Percentiles rank a stretch among this genome's conserved stretches.
Evolutionary conservation across 164 flowering plant species (phyloP).

Genomic region (Umbilicus rupestris): DNA sequence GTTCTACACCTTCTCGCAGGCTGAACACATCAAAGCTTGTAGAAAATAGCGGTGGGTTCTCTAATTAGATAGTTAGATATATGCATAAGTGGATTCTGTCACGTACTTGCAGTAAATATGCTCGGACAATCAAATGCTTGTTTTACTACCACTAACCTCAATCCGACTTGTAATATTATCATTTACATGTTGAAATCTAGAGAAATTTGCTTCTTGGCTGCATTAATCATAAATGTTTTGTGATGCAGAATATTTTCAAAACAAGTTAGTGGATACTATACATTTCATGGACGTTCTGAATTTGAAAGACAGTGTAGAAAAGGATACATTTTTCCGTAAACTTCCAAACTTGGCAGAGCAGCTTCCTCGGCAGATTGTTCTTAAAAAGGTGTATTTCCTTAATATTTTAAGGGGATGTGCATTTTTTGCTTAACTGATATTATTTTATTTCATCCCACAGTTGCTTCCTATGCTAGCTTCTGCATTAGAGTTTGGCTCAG

Average conservation of each 20-base stretch:
- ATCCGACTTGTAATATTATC: background rate
- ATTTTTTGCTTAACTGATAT: background rate
- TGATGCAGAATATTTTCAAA: slow-evolving; percentile 92
- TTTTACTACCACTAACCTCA: background rate
- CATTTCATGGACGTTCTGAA: slow-evolving; percentile 93
- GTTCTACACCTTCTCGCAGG: slow-evolving; percentile 90
- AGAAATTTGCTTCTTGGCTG: slow-evolving; percentile 6
- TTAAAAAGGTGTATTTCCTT: slow-evolving; percentile 61
- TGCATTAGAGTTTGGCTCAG: slow-evolving; percentile 96
- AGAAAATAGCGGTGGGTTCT: slow-evolving; percentile 79
- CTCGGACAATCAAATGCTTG: background rate
- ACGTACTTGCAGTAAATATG: background rate
- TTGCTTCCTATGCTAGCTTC: slow-evolving; percentile 90
- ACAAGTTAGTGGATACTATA: slow-evolving; percentile 96
- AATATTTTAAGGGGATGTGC: background rate
- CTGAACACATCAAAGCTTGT: slow-evolving; percentile 85
- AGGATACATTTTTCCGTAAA: slow-evolving; percentile 94
- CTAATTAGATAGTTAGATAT: background rate
- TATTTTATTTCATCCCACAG: slow-evolving; percentile 28
- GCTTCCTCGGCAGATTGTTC: slow-evolving; percentile 89
- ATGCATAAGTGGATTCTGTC: background rate
- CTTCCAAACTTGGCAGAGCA: slow-evolving; percentile 96
- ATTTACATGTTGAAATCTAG: background rate
- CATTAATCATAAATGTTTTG: slow-evolving; percentile 5
- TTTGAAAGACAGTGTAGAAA: slow-evolving; percentile 96